These are phyloP conservation scores for Nidula microcarpa DNA, from an alignment of 768 basidiomycete species.

Conservation along the genomic window DNA sequence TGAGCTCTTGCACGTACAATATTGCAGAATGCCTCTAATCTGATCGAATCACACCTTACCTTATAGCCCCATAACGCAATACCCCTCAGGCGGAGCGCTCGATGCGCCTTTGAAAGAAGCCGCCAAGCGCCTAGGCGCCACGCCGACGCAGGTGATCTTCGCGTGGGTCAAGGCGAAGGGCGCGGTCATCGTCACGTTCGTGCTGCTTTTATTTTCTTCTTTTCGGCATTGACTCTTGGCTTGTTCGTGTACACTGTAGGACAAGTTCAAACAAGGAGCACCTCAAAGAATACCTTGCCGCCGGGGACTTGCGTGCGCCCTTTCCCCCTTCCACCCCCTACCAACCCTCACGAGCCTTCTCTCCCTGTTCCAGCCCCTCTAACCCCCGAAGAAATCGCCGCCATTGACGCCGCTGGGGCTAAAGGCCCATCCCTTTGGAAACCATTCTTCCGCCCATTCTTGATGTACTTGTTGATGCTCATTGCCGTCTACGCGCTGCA, in stretches of 20 bases:
- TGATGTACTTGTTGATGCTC: too few species aligned
- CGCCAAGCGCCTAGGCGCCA: constrained; percentile 51
- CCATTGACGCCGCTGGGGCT: constrained; percentile 62
- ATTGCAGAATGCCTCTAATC: too few species aligned
- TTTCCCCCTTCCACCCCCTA: too few species aligned
- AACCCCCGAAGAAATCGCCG: constrained; percentile 53
- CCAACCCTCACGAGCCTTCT: too few species aligned
- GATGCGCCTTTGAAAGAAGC: constrained; percentile 50
- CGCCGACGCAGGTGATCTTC: constrained; percentile 63
- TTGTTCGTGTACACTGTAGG: constrained; percentile 20
- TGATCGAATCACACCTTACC: background rate
- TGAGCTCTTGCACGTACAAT: constrained; percentile 12
- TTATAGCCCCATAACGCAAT: constrained; percentile 53
- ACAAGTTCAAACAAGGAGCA: constrained; percentile 60
- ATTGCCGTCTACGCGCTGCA: too few species aligned
- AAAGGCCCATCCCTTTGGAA: constrained; percentile 35
- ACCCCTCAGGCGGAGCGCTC: constrained; percentile 58
- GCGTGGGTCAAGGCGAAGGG: constrained; percentile 69
- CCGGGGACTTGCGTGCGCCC: constrained; percentile 46
- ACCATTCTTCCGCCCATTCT: too few species aligned
- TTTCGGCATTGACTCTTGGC: background rate
- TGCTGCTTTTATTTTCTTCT: background rate
- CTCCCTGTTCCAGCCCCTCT: constrained; percentile 36
- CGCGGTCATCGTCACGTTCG: constrained; percentile 64
- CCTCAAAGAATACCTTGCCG: constrained; percentile 64